Conservation (phyloP, 306 rosid genomes). For the Vigna angularis region DNA sequence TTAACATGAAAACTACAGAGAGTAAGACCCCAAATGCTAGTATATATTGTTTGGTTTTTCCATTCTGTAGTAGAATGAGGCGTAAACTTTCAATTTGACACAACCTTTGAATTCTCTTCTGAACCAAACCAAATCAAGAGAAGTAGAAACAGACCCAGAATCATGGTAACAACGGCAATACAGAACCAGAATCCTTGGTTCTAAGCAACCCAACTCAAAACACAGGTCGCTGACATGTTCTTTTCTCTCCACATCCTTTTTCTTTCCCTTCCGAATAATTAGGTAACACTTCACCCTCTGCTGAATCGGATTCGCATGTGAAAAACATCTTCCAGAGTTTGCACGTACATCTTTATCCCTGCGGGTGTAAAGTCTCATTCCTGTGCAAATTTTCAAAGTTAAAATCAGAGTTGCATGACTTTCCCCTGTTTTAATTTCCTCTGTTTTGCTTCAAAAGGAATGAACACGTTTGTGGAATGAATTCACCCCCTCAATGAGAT, state of each 20-base stretch:
- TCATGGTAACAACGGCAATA: constrained; percentile 44
- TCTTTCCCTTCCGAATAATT: constrained; percentile 39
- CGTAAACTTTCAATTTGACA: constrained; percentile 68
- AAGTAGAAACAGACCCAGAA: constrained; percentile 22
- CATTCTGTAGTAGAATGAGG: neutral
- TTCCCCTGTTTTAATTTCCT: constrained; percentile 49
- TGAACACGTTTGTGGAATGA: constrained; percentile 49
- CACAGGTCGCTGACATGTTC: constrained; percentile 80
- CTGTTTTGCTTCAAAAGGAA: constrained; percentile 67
- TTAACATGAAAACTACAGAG: neutral
- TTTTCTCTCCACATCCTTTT: constrained; percentile 53
- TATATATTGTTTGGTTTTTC: neutral
- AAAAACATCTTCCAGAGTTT: neutral
- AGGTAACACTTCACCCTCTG: constrained; percentile 77
- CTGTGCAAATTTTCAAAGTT: constrained; percentile 55
- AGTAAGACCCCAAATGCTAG: neutral
- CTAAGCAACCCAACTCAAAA: constrained; percentile 64
- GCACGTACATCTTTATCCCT: constrained; percentile 30
- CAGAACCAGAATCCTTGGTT: constrained; percentile 56
- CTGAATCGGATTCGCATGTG: constrained; percentile 52
- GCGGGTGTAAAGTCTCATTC: constrained; percentile 64
- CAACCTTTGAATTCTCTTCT: neutral
- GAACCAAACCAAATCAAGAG: neutral
- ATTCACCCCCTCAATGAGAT: constrained; percentile 19
- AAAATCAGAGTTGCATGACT: constrained; percentile 61